These are phyloP conservation scores for Teunomyces tritomae DNA, from an alignment of 805 yeast genomes.

Conservation along the genomic window DNA sequence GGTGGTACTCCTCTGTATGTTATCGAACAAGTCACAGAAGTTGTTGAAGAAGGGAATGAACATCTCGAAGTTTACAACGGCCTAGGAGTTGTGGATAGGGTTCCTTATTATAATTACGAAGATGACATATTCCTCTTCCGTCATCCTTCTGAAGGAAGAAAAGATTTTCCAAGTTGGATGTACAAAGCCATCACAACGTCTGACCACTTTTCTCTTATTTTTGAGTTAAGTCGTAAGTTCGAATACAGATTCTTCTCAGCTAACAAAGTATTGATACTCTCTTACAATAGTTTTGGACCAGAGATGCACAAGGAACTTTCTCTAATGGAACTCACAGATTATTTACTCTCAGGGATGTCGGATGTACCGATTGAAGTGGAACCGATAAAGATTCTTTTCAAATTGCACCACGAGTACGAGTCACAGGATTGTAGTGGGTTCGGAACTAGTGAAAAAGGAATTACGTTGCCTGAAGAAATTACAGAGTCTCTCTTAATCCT, in stretches of 20 bases:
- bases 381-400: neutral
- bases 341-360: neutral
- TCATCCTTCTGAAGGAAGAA: neutral
- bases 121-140: neutral
- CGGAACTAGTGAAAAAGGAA: slow-evolving; percentile 6
- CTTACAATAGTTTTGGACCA: slow-evolving; percentile 9
- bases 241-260: slow-evolving; percentile 10
- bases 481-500: slow-evolving; percentile 7
- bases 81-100: neutral
- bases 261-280: slow-evolving; percentile 10
- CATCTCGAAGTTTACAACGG: slow-evolving; percentile 9
- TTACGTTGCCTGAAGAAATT: slow-evolving; percentile 8
- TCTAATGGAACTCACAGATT: slow-evolving; percentile 2
- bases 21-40: slow-evolving; percentile 4
- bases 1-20: neutral
- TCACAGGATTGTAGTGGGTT: slow-evolving; percentile 4
- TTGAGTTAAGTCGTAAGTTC: slow-evolving; percentile 9
- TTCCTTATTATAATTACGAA: neutral
- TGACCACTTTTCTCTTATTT: slow-evolving; percentile 6
- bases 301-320: slow-evolving; percentile 4
- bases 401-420: slow-evolving; percentile 8
- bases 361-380: neutral
- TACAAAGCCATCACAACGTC: no score
- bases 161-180: no score
- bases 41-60: slow-evolving; percentile 4